phyloP scores from a whole-genome alignment of 139 green algal genomes.

The Chlamydomonas applanata region DNA sequence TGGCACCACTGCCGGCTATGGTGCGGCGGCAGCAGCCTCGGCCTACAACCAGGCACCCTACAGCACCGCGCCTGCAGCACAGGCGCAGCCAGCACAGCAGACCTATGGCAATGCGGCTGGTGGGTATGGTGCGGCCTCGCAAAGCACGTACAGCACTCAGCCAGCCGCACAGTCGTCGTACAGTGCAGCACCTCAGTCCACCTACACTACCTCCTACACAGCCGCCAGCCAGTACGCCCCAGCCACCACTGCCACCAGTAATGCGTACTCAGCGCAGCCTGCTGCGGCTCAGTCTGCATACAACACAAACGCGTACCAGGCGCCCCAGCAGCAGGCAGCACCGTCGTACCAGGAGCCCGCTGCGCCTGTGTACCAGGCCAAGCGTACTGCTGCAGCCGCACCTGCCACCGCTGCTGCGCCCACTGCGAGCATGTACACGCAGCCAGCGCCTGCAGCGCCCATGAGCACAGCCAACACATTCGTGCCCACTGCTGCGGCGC shows the following conservation, averaged over 20 bases:
- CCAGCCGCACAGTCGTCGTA: constrained; percentile 1
- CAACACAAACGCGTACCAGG: background rate
- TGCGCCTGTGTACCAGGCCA: constrained; percentile 16
- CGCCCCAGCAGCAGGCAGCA: background rate
- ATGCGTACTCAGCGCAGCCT: background rate
- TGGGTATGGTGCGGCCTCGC: background rate
- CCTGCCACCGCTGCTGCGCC: constrained; percentile 1
- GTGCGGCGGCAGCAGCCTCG: constrained; percentile 5
- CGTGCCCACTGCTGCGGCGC: background rate
- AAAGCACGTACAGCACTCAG: background rate
- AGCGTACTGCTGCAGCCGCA: background rate
- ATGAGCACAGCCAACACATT: background rate
- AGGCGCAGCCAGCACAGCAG: constrained; percentile 9
- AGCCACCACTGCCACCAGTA: constrained; percentile 1
- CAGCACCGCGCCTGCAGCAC: constrained; percentile 6
- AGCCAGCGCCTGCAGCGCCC: background rate
- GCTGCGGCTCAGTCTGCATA: background rate
- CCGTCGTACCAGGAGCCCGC: constrained; percentile 6
- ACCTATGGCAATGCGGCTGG: background rate
- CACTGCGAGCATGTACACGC: background rate
- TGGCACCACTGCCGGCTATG: background rate
- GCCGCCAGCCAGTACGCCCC: constrained; percentile 1
- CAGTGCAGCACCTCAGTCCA: background rate
- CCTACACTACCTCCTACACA: constrained; percentile 8
- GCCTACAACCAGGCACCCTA: background rate